Evolutionary conservation across 2,329 filamentous ascomycete species (phyloP), one percentile per base, ranked within the genome.

Genomic region (Colletotrichum limetticola): DNA sequence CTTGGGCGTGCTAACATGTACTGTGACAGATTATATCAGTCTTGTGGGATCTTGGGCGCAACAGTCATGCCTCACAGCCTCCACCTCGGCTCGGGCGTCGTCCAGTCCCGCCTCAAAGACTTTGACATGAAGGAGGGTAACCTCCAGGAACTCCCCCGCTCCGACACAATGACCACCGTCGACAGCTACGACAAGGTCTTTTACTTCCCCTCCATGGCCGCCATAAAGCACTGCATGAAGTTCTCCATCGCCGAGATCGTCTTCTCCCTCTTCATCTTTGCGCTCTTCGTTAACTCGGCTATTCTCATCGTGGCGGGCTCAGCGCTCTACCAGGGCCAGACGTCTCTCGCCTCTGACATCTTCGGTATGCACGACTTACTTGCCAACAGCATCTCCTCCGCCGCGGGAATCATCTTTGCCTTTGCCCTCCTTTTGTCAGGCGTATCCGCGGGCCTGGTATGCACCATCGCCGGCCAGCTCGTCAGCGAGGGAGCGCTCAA

Each of bases 381-480:
- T 0, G 88, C 91, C 0, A 78, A 82, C 0, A 92, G 90, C 71
- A 90, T 98, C 65, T 91, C 93, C 1, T 91, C 92, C 0, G 93
- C 89, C 0, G 95, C 94, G 0, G 95, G 94, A 1, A 93, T 93
- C 3, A 86, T 97, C n/a, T 97, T 97, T 76, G 94, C 94, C 1
- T 85, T 97, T 2, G 94, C 95, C 0, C 85, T 97, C 0, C 88
- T 97, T 0, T 88, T 97, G 0, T 95, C 93, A 0, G 95, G 95
- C 16, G 89, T 94, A 14, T 94, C 91, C 1, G 95, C 95, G 0
- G 95, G 95, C 4, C 94, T 97, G 56, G 92, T 97, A 3, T 97
- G 94, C 83, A 97, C 95, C 3, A 97, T 97, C 76, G 90, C 95
- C 0, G 95, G 95, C 0, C 95, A 97, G 81, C 96, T 97, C 91